Evolutionary conservation across 176 grass and related monocot species (phyloP), one percentile per base, ranked within the genome.

Genomic region (Aegilops longissima): DNA sequence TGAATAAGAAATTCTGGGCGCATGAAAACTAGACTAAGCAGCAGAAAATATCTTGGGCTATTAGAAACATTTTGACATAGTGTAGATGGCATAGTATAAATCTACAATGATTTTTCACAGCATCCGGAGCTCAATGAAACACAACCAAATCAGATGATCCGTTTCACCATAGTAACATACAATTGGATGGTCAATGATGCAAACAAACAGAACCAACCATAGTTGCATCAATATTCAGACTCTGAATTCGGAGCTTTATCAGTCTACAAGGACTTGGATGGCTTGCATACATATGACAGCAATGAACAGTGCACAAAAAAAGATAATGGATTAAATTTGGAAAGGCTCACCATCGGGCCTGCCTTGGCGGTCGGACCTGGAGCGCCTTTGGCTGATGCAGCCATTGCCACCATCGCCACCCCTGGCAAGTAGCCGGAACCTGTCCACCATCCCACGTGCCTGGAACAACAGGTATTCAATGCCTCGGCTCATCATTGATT

Each of bases 391-490:
- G 74, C 74, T 77, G 74, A 77, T 77, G 47, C 74, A 77, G 47
- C 74, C 74, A 34, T 77, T 77, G 8, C 74, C 74, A 17, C 74
- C 74, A 2, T 77, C 47, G 9, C 74, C 74, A 12, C 74, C 74
- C 17, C 49, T 77, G 47, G 74, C 92, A 87, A 84, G 75, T 36
- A 97, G 21, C 24, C 84, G 81, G 42, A 94, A 91, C 63, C 84
- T 90, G 59, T 94, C 95, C 72, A 94, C 83, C 95, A 97, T 94
- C 59, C 74, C 90, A 83, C 84, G 78, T 31, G 91, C 84, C 95
- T 97, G 66, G 14, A 51, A 52, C 44, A 27, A 76, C 0, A 7
- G 40, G 3, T 76, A 51, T 76, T 52, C 42, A 47, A 18, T 27
- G 24, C 24, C 23, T 51, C 44, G 1, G 44, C 27, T 30, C 42